Conservation (phyloP, 306 rosid genomes). For the Vigna mungo region DNA sequence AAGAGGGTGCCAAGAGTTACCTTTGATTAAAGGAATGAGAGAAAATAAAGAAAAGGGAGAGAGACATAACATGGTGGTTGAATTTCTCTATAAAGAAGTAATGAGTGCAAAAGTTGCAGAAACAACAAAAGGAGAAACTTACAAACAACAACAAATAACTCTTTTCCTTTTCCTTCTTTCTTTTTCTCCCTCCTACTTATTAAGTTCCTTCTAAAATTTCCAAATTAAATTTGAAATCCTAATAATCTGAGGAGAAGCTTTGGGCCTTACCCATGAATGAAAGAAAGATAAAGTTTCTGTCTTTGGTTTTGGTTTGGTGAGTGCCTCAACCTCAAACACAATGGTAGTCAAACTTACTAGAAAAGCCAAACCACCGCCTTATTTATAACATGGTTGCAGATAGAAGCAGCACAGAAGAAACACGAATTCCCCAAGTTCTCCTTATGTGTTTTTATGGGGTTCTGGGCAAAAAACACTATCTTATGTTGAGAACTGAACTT, state of each 20-base stretch:
- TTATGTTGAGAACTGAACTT: constrained; percentile 43
- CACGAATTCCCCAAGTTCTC: constrained; percentile 16
- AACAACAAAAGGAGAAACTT: constrained; percentile 46
- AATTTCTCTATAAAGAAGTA: constrained; percentile 56
- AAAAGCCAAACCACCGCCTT: constrained; percentile 70
- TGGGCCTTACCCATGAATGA: constrained; percentile 58
- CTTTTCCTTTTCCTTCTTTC: background rate
- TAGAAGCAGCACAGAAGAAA: constrained; percentile 24
- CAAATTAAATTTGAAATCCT: constrained; percentile 45
- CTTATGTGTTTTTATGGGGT: constrained; percentile 50
- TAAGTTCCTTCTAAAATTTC: background rate
- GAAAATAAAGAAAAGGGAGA: background rate
- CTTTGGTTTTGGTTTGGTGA: background rate
- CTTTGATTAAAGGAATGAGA: constrained; percentile 47
- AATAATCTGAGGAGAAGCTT: constrained; percentile 30
- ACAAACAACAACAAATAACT: constrained; percentile 32
- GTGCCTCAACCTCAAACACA: background rate
- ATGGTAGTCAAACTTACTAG: constrained; percentile 49
- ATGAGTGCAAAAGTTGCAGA: constrained; percentile 55
- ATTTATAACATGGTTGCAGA: constrained; percentile 28
- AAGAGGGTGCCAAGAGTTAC: constrained; percentile 47
- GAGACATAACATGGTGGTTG: constrained; percentile 58
- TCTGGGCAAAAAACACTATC: constrained; percentile 31
- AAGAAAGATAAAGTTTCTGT: background rate
- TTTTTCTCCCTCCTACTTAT: background rate